phyloP scores from a whole-genome alignment of 31 red algal genomes.

The Bonnemaisonia californica region DNA sequence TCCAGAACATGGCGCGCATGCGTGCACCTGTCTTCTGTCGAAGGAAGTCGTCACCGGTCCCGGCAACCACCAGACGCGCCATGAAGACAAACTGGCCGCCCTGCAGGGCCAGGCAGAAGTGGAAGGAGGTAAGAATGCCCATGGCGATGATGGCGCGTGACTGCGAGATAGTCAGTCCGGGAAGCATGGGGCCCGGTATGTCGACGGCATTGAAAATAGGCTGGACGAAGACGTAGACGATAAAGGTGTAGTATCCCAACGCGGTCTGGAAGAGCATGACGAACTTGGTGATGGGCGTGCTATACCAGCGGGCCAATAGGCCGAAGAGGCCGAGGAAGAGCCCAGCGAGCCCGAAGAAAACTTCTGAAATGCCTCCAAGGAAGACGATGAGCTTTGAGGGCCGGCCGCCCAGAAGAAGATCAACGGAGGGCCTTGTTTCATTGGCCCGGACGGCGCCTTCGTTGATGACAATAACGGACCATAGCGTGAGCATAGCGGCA shows the following conservation, averaged over 20 bases:
- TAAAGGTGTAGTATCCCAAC: background rate
- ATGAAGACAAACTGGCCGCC: constrained; percentile 21
- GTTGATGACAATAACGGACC: constrained; percentile 11
- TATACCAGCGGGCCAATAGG: background rate
- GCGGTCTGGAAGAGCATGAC: background rate
- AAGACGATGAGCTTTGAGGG: constrained; percentile 10
- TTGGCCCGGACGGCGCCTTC: constrained; percentile 22
- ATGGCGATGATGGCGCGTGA: background rate
- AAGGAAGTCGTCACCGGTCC: too few species aligned
- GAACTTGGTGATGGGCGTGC: background rate
- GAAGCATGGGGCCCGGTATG: constrained; percentile 4
- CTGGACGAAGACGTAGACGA: constrained; percentile 1
- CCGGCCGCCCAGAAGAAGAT: background rate
- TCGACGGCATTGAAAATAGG: background rate
- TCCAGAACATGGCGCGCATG: constrained; percentile 13
- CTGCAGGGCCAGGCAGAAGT: constrained; percentile 22
- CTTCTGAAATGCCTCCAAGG: background rate
- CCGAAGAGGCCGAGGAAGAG: background rate
- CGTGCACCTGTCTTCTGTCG: background rate
- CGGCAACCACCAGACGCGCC: too few species aligned
- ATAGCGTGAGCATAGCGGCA: background rate
- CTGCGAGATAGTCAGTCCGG: background rate
- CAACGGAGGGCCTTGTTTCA: background rate
- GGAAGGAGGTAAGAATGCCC: background rate
- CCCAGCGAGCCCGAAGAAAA: background rate